Base-by-base conservation (phyloP, 371 early-diverging fungal species). In the Mucor irregularis region DNA sequence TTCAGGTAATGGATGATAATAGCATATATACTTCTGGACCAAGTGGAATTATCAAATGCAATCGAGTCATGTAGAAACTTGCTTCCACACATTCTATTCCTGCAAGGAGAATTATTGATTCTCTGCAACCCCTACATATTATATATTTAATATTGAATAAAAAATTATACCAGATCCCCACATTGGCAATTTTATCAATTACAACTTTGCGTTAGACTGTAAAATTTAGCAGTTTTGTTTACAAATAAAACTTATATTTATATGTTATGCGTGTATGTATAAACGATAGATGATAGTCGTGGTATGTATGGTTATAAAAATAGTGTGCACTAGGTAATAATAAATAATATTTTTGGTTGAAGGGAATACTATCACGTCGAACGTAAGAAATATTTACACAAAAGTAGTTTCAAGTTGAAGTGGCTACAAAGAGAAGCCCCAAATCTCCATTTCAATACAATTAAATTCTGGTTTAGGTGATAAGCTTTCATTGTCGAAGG, bases 401-500 rank as follows among this genome's bases (percentile, higher is more conserved):
- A 14, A 24, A 19, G 26, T n/a, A 29, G 22, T 42, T 30, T 30
- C 11, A 29, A 22, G 30, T 13, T 42, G 30, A 52, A 35, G 33
- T 28, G 35, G 14, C 46, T 50, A 35, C 35, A 50, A 30, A 24
- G 44, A 53, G 28, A 66, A 56, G 45, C 69, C 63, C 65, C 70
- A 60, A 45, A 59, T 34, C 56, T 58, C 60, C 16, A 58, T 24
- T 37, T 66, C 67, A 16, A 69, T 56, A 40, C 55, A 64, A 46
- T 54, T 59, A 67, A 47, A 63, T 19, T 69, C 62, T 14, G 66
- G 62, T 3, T 54, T 28, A 24, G 69, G 57, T 6, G 82, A 63
- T 50, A 91, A 67, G 11, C 76, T 66, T 49, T 92, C 90, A 64
- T 97, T 97, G 47, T 89, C 82, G 77, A 94, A 97, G 2, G 97